phyloP scores from a whole-genome alignment of 306 rosid species.

The Cicer judaicum region DNA sequence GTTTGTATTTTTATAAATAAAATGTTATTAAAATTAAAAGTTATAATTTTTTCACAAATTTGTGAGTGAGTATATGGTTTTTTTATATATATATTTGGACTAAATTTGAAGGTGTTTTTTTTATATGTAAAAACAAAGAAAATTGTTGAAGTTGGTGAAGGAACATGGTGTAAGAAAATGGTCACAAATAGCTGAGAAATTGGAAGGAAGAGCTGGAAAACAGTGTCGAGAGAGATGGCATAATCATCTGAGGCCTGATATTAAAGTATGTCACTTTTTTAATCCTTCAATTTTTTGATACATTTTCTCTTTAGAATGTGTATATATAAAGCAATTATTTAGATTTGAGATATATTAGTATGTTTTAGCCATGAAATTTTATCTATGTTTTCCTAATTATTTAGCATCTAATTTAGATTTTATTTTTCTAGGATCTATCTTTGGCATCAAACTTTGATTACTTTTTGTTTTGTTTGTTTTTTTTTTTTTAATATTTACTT shows the following conservation, averaged over 20 bases:
- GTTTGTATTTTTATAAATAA: no score
- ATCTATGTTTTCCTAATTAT: neutral
- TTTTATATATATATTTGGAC: neutral
- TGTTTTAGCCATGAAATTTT: neutral
- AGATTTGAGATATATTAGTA: neutral
- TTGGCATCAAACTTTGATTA: neutral
- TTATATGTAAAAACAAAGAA: constrained; percentile 47
- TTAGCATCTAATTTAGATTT: constrained; percentile 4
- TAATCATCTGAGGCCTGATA: constrained; percentile 92
- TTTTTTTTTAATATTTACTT: neutral
- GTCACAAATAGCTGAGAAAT: constrained; percentile 81
- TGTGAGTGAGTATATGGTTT: neutral
- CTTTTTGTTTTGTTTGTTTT: neutral
- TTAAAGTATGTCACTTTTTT: constrained; percentile 59
- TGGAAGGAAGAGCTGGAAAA: constrained; percentile 86
- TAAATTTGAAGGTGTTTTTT: neutral
- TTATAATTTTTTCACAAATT: no score
- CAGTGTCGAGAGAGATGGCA: constrained; percentile 98
- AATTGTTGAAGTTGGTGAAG: constrained; percentile 72
- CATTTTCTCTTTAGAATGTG: neutral
- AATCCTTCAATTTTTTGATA: neutral
- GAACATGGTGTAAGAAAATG: constrained; percentile 80
- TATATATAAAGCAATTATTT: neutral
- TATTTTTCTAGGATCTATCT: constrained; percentile 14
- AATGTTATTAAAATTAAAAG: no score